Evolutionary conservation across 1,284 basidiomycete species (phyloP), one percentile per base, ranked within the genome.

Genomic region (Heterobasidion occidentale): DNA sequence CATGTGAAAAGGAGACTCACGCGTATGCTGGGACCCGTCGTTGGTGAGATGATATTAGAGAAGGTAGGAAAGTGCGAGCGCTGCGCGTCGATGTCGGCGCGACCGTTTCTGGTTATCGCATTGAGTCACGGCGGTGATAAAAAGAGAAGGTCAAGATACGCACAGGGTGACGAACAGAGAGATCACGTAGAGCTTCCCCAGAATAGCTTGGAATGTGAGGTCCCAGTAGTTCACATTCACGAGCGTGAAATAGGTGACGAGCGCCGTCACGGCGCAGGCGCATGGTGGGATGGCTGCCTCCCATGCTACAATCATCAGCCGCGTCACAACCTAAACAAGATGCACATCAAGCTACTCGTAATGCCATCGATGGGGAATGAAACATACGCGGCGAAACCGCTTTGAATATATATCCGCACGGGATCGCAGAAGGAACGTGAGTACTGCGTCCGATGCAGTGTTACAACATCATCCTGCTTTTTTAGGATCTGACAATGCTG

Each of bases 181-280:
- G 33, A 70, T 67, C 2, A 68, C 68, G 57, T 70, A 70, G 33
- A 70, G 64, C 54, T 70, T 70, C 11, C 68, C 68, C 14, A 70
- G 60, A 33, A 69, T 64, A 1, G 66, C 64, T 56, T 70, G 68
- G 58, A 66, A 65, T 45, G 64, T 63, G 11, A 67, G 60, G 46
- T 68, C 67, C 68, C 68, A 70, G 44, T 65, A 65, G 48, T 67
- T 64, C 36, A 34, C 17, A 57, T 59, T 9, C n/a, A 67, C 68
- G 51, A 66, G 48, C 3, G 60, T 62, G 14, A 65, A 54, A 45
- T 66, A 68, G 1, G 61, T 63, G 33, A 66, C 56, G 27, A 65
- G 63, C 2, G 65, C 64, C 45, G 64, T 36, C 20, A 68, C 62
- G 0, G 68, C 68, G 52, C 68, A 70, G 17, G 63, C 54, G 53